phyloP scores from a whole-genome alignment of 2,329 filamentous ascomycete genomes.

The Aspergillus aculeatus region DNA sequence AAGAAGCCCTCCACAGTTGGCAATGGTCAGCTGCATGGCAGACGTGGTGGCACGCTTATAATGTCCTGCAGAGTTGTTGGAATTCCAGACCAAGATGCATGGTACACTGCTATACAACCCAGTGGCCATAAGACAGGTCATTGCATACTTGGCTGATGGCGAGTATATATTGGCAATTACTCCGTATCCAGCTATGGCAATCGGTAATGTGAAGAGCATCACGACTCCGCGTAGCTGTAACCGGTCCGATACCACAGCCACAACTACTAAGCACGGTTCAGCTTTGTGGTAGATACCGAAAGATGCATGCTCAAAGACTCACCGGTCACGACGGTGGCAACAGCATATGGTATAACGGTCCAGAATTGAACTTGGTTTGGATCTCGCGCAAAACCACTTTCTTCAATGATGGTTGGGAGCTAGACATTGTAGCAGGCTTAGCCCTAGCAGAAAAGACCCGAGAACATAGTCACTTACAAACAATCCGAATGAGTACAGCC shows the following conservation, averaged over 20 bases:
- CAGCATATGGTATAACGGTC: constrained; percentile 64
- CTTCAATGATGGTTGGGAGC: constrained; percentile 64
- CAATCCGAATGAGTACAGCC: constrained; percentile 63
- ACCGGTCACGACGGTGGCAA: constrained; percentile 58
- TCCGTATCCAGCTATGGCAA: constrained; percentile 65
- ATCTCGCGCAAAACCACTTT: constrained; percentile 54
- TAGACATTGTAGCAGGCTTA: constrained; percentile 21
- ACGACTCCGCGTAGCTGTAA: constrained; percentile 59
- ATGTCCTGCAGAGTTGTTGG: constrained; percentile 67
- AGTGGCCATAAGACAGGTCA: constrained; percentile 67
- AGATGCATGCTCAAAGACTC: constrained; percentile 13
- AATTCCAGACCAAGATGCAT: constrained; percentile 64
- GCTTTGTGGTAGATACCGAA: not conserved
- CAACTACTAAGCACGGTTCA: constrained; percentile 20
- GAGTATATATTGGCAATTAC: constrained; percentile 58
- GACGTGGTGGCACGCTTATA: constrained; percentile 69
- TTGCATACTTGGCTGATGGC: constrained; percentile 58
- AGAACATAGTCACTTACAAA: constrained; percentile 49
- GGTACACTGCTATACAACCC: constrained; percentile 65
- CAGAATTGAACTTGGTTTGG: constrained; percentile 61
- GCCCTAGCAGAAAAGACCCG: not conserved
- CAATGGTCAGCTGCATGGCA: constrained; percentile 64
- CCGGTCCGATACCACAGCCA: constrained; percentile 60
- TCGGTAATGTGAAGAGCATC: constrained; percentile 62
- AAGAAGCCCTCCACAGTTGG: constrained; percentile 67